Base-by-base conservation (phyloP, 345 rosid species). In the Cardamine chenopodiifolia region DNA sequence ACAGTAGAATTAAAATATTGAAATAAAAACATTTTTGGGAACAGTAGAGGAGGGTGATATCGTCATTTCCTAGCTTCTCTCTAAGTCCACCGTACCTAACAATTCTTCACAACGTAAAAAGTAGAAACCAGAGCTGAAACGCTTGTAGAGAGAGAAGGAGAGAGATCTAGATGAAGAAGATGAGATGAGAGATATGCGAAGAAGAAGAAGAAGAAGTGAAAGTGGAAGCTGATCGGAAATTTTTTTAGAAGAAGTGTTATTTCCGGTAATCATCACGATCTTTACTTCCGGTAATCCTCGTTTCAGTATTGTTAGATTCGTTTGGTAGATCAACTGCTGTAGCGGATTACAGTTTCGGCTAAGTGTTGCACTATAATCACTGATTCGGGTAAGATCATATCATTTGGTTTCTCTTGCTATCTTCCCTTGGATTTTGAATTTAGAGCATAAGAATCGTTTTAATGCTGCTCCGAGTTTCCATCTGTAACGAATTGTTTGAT, bases 1-100 rank as follows among this genome's bases (percentile, higher is more conserved):
- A 77, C 70, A 35, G 28, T 37, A 22, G 22, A 75, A 65, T 28
- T 10, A 40, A 68, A 49, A 42, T 23, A 25, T 12, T 37, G n/a
- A 4, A 48, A 9, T n/a, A 40, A 7, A 53, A 58, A 49, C 62
- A 58, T 71, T 58, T 65, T 57, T 22, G 68, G 39, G 22, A 39
- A 70, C 20, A 7, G 80, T 55, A 20, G 0, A 25, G 7, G 60
- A 71, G 68, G 77, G 77, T 66, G 7, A 28, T 37, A 18, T 65
- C 49, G 80, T 71, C 55, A 65, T 65, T 71, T 71, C 19, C 0
- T 2, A 47, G 31, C n/a, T 63, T 45, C 29, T 77, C 22, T 70
- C 56, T 49, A 66, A 77, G 76, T 28, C 80, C 67, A 63, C 67
- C 80, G 8, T 19, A 70, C 77, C 81, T 66, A 71, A 66, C 50